Percentiles rank a stretch among this genome's conserved stretches.
Evolutionary conservation across 164 flowering plant species (phyloP).

Genomic region (Aristolochia contorta): DNA sequence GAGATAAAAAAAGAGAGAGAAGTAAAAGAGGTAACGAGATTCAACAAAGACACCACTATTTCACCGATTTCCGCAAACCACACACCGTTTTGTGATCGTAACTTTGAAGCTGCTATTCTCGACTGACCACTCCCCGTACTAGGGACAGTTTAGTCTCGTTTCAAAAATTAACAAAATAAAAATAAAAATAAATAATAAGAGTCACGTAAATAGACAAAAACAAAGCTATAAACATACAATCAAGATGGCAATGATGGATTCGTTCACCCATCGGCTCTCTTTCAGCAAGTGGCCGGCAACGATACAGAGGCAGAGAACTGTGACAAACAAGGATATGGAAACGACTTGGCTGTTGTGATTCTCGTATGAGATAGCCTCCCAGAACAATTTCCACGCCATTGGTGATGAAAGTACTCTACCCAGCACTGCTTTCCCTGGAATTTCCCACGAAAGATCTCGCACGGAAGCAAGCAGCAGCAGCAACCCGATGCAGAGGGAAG

Average conservation of each 20-base stretch:
- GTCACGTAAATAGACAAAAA: no score
- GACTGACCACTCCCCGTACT: background rate
- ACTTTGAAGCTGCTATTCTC: no score
- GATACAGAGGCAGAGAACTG: conserved; percentile 49
- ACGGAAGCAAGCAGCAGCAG: background rate
- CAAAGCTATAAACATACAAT: conserved; percentile 18
- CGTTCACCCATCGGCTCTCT: conserved; percentile 67
- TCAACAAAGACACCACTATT: no score
- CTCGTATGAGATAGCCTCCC: background rate
- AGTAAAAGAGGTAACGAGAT: no score
- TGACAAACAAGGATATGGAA: conserved; percentile 46
- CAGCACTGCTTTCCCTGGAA: background rate
- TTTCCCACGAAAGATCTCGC: background rate
- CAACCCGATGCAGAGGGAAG: background rate
- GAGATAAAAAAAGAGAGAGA: no score
- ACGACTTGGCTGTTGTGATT: conserved; percentile 33
- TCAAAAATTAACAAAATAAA: background rate
- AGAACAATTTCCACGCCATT: background rate
- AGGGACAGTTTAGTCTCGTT: no score
- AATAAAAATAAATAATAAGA: background rate
- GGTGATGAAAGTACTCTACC: background rate
- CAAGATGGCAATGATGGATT: conserved; percentile 54
- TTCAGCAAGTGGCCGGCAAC: conserved; percentile 59
- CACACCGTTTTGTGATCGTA: no score
- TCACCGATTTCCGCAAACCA: no score